Evolutionary conservation across 2,329 filamentous ascomycete species (phyloP).

Genomic region (Elsinoe necatrix): DNA sequence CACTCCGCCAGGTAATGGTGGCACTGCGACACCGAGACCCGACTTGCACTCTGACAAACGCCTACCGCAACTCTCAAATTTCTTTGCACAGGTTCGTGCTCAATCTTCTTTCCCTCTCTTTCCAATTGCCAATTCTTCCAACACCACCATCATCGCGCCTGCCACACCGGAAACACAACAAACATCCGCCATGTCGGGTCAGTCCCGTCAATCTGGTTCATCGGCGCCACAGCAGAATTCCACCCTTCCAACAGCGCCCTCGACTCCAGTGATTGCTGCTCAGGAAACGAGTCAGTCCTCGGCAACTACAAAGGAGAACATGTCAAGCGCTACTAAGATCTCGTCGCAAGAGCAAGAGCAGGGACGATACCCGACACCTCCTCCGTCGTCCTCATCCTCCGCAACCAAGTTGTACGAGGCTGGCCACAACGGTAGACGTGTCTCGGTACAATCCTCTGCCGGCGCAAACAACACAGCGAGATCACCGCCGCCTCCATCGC

Average conservation of each 20-base stretch:
- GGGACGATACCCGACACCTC: constrained; percentile 33
- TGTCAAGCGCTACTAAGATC: neutral
- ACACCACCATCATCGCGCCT: constrained; percentile 32
- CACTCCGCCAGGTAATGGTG: constrained; percentile 62
- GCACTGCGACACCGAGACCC: constrained; percentile 80
- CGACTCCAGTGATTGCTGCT: constrained; percentile 18
- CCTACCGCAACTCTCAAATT: constrained; percentile 80
- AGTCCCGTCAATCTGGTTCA: constrained; percentile 19
- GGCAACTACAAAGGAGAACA: neutral
- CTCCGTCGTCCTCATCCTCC: constrained; percentile 35
- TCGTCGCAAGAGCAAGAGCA: constrained; percentile 16
- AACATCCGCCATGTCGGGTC: constrained; percentile 20
- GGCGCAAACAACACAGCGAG: neutral
- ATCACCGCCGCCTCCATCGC: constrained; percentile 21
- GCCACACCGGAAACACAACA: constrained; percentile 19
- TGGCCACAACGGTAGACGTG: neutral
- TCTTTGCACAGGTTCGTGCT: constrained; percentile 98
- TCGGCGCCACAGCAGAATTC: constrained; percentile 17
- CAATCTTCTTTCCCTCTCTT: constrained; percentile 47
- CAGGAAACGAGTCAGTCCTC: neutral
- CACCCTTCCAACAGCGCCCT: constrained; percentile 20
- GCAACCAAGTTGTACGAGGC: constrained; percentile 23
- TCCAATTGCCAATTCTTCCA: constrained; percentile 32
- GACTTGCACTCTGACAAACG: constrained; percentile 83
- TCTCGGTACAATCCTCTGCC: neutral